phyloP scores from a whole-genome alignment of 176 grass and related monocot genomes.

The Bothriochloa decipiens region DNA sequence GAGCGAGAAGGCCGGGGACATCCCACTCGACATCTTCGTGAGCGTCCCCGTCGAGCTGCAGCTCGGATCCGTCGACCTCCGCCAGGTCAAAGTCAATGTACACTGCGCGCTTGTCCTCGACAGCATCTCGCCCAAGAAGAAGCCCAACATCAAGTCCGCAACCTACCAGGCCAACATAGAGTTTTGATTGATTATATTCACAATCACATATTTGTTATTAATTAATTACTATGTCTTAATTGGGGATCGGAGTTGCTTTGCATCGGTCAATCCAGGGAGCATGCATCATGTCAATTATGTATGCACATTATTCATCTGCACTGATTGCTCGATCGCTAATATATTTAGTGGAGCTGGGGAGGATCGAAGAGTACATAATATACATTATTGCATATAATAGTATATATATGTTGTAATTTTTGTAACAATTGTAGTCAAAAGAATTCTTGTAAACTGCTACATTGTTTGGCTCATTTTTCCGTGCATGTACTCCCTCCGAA shows the following conservation, averaged over 20 bases:
- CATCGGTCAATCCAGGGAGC: background rate
- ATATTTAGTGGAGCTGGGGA: background rate
- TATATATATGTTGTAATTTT: no score
- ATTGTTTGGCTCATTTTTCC: no score
- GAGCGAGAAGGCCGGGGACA: slow-evolving; percentile 56
- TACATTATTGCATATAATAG: no score
- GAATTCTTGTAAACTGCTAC: no score
- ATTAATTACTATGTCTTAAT: background rate
- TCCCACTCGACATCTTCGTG: slow-evolving; percentile 74
- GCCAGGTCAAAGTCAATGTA: slow-evolving; percentile 58
- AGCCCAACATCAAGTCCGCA: slow-evolving; percentile 66
- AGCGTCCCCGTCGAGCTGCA: slow-evolving; percentile 59
- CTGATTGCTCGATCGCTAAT: background rate
- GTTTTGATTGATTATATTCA: slow-evolving; percentile 36
- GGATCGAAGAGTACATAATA: no score
- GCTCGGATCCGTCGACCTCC: slow-evolving; percentile 12
- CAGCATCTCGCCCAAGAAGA: slow-evolving; percentile 71
- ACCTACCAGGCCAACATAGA: slow-evolving; percentile 64
- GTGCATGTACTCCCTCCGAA: no score
- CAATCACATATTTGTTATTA: background rate
- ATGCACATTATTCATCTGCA: background rate
- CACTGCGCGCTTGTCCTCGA: slow-evolving; percentile 75
- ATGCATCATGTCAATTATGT: background rate
- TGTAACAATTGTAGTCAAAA: no score
- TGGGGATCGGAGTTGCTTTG: background rate